These are phyloP conservation scores for Ganoderma boninense DNA, from an alignment of 1,284 basidiomycete species.

Conservation along the genomic window DNA sequence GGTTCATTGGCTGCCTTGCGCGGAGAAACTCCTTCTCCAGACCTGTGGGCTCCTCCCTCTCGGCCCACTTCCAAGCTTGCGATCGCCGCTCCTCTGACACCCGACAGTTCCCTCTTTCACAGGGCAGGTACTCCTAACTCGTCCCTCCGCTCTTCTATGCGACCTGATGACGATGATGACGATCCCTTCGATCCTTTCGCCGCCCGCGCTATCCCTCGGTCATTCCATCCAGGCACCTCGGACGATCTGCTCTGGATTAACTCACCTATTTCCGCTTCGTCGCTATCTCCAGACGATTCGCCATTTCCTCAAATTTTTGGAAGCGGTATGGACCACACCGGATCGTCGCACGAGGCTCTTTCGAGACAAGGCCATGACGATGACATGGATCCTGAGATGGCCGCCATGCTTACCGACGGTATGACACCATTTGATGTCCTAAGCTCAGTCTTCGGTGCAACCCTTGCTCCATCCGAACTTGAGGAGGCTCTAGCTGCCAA, in stretches of 20 bases:
- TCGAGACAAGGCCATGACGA: slow-evolving; percentile 29
- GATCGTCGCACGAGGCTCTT: slow-evolving; percentile 21
- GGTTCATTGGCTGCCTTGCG: slow-evolving; percentile 61
- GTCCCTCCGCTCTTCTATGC: slow-evolving; percentile 67
- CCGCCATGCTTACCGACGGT: slow-evolving; percentile 77
- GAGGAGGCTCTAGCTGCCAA: slow-evolving; percentile 91
- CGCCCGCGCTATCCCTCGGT: slow-evolving; percentile 54
- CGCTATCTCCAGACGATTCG: slow-evolving; percentile 57
- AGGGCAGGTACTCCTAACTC: slow-evolving; percentile 62
- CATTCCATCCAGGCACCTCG: slow-evolving; percentile 70
- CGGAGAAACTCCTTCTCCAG: slow-evolving; percentile 80
- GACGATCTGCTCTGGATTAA: slow-evolving; percentile 70
- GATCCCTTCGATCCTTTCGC: slow-evolving; percentile 82
- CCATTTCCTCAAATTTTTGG: slow-evolving; percentile 36
- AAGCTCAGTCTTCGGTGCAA: slow-evolving; percentile 90
- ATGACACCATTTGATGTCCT: slow-evolving; percentile 99
- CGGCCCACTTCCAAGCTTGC: slow-evolving; percentile 85
- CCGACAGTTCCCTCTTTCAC: slow-evolving; percentile 71
- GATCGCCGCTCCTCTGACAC: slow-evolving; percentile 86
- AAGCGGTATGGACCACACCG: slow-evolving; percentile 29
- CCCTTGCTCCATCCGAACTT: slow-evolving; percentile 88
- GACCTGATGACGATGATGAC: slow-evolving; percentile 66
- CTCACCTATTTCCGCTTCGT: slow-evolving; percentile 56
- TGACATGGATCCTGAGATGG: slow-evolving; percentile 62
- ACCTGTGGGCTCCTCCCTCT: slow-evolving; percentile 79